Conservation (phyloP, 2,329 filamentous ascomycete species). For the Neopestalotiopsis sp. region DNA sequence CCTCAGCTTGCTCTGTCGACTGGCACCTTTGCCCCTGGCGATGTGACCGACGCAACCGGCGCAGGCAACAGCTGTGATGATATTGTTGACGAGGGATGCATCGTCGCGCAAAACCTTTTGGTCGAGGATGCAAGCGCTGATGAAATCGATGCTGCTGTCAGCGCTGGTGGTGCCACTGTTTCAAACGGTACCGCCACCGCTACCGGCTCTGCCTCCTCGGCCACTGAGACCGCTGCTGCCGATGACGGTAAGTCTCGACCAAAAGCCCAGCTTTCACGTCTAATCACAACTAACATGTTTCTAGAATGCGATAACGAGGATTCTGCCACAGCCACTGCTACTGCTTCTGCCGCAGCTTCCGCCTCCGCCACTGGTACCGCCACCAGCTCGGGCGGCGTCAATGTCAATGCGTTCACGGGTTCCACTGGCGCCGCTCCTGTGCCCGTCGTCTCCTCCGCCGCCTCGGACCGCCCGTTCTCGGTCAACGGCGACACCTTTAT, state of each 20-base stretch:
- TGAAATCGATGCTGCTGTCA: slow-evolving; percentile 59
- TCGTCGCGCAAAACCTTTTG: slow-evolving; percentile 58
- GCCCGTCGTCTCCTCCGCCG: slow-evolving; percentile 43
- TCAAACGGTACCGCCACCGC: slow-evolving; percentile 14
- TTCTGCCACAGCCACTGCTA: slow-evolving; percentile 20
- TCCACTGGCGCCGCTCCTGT: slow-evolving; percentile 46
- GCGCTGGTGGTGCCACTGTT: slow-evolving; percentile 26
- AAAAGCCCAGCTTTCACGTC: neutral
- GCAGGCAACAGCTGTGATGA: slow-evolving; percentile 61
- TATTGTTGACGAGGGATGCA: slow-evolving; percentile 58
- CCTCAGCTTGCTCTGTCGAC: slow-evolving; percentile 63
- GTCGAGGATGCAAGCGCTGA: slow-evolving; percentile 57
- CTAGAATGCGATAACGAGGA: slow-evolving; percentile 10
- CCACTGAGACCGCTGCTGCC: slow-evolving; percentile 20
- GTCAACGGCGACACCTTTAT: slow-evolving; percentile 63
- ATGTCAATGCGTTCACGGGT: slow-evolving; percentile 53
- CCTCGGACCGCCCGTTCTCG: slow-evolving; percentile 47
- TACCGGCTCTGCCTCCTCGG: slow-evolving; percentile 18
- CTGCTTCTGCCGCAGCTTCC: slow-evolving; percentile 5
- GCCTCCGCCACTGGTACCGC: slow-evolving; percentile 17
- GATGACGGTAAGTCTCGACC: slow-evolving; percentile 15
- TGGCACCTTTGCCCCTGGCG: slow-evolving; percentile 67
- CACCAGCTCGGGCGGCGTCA: slow-evolving; percentile 30
- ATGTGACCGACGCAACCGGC: slow-evolving; percentile 50
- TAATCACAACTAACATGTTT: neutral